phyloP scores from a whole-genome alignment of 352 stramenopile species.

The Pelagophyceae sp. region DNA sequence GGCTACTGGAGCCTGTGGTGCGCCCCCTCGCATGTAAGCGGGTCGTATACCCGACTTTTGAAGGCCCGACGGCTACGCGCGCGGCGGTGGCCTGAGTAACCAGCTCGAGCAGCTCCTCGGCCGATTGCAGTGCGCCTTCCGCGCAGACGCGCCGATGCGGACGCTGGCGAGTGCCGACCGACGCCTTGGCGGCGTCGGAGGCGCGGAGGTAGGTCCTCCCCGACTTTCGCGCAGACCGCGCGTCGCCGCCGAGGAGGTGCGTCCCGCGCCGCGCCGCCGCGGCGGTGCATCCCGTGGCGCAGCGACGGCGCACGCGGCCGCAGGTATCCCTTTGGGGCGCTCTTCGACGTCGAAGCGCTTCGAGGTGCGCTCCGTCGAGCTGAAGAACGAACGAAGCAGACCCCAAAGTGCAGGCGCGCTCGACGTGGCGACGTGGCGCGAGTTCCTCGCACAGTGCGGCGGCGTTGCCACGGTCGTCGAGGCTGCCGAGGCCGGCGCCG shows the following conservation, averaged over 20 bases:
- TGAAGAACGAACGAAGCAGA: background rate
- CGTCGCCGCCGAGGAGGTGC: background rate
- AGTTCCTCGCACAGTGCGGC: background rate
- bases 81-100: background rate
- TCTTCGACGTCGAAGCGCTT: slow-evolving; percentile 1
- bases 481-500: background rate
- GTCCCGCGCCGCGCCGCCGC: no score
- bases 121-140: background rate
- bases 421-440: slow-evolving; percentile 17
- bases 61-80: background rate
- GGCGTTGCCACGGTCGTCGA: background rate
- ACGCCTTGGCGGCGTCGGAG: background rate
- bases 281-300: no score
- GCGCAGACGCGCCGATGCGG: background rate
- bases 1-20: background rate
- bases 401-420: background rate
- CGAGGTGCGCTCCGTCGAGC: background rate
- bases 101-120: slow-evolving; percentile 16
- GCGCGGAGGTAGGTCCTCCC: background rate
- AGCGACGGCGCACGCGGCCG: no score
- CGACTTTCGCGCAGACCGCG: background rate
- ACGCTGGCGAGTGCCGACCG: background rate
- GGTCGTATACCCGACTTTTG: background rate
- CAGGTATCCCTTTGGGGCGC: background rate
- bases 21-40: background rate